A percentile compares a stretch with the other conserved stretches of the same genome.
These are phyloP conservation scores for Lepidium aucheri DNA, from an alignment of 345 rosid species.

Conservation along the genomic window DNA sequence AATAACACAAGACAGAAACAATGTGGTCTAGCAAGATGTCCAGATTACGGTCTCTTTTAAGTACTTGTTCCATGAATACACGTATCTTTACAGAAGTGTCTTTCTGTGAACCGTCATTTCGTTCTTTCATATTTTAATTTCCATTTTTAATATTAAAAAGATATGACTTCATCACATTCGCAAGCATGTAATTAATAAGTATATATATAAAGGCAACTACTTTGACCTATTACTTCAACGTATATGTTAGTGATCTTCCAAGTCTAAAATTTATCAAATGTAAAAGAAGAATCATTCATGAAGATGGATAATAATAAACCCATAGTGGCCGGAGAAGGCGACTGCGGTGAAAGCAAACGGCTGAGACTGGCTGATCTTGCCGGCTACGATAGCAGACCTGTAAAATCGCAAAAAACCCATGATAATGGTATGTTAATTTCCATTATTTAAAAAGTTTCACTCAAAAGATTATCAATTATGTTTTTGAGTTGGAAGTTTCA, in stretches of 20 bases:
- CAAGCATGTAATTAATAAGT: background rate
- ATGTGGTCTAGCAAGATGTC: constrained; percentile 19
- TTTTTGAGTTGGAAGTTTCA: too few species aligned
- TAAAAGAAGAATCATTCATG: background rate
- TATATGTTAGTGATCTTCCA: background rate
- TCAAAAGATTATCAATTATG: background rate
- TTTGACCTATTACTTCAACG: background rate
- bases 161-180: background rate
- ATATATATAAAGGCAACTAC: background rate
- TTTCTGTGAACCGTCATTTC: background rate
- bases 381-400: background rate
- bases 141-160: background rate
- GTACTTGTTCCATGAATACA: background rate
- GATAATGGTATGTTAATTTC: background rate
- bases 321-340: background rate
- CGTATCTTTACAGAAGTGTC: background rate
- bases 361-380: background rate
- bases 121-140: background rate
- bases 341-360: background rate
- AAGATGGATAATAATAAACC: background rate
- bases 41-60: background rate
- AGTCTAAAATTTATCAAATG: background rate
- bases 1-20: background rate
- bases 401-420: background rate
- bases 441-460: background rate